Percentiles rank a stretch among this genome's conserved stretches.
Conservation (phyloP, 2,329 filamentous ascomycete species). For the Monilinia laxa region DNA sequence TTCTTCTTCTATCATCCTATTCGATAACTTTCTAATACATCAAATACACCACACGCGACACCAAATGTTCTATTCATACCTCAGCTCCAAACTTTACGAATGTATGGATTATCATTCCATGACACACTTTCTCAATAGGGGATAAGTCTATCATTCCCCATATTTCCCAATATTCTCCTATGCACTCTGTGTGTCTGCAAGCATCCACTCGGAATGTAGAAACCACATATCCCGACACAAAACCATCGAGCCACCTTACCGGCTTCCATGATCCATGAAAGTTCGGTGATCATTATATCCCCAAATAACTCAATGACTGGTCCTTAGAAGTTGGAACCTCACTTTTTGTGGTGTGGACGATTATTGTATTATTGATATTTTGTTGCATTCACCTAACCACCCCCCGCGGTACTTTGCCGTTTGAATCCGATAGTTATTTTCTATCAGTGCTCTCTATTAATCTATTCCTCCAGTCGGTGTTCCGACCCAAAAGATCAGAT, state of each 20-base stretch:
- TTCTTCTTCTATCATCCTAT: not conserved
- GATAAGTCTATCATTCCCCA: not conserved
- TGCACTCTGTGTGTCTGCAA: not conserved
- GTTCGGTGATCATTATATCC: not conserved
- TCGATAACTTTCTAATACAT: not conserved
- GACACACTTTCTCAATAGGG: too few relatives aligned
- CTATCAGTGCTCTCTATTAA: not conserved
- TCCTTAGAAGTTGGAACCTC: not conserved
- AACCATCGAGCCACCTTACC: constrained; percentile 4
- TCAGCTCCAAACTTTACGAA: not conserved
- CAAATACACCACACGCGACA: not conserved
- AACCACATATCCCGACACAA: constrained; percentile 3
- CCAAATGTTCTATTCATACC: not conserved
- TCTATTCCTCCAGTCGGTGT: not conserved
- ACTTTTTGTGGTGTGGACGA: not conserved
- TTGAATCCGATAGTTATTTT: not conserved
- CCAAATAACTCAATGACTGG: constrained; percentile 2
- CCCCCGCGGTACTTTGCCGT: not conserved
- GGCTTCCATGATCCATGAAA: constrained; percentile 4
- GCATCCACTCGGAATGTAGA: not conserved
- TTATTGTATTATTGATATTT: not conserved
- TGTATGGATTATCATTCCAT: not conserved
- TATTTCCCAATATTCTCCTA: not conserved
- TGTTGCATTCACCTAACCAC: not conserved
- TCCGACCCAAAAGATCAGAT: not conserved